phyloP scores from a whole-genome alignment of 1,284 basidiomycete species.

The Trametes sp. region DNA sequence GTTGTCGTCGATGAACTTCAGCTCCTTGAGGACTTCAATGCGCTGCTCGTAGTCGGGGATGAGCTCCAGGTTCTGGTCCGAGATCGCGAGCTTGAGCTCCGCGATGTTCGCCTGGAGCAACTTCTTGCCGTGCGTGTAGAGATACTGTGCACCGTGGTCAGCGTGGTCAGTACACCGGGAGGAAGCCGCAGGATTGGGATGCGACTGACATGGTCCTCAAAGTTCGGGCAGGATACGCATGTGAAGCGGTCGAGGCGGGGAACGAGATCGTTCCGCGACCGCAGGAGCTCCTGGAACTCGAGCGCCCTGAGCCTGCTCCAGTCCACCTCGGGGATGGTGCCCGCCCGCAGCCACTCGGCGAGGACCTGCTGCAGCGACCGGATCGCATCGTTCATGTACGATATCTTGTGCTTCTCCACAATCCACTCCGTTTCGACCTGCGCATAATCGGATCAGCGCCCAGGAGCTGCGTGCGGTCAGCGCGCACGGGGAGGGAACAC shows the following conservation, averaged over 20 bases:
- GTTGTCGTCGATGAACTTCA: conserved; percentile 94
- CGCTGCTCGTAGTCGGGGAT: conserved; percentile 98
- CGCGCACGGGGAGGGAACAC: not conserved
- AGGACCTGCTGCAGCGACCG: conserved; percentile 56
- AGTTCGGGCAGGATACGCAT: conserved; percentile 70
- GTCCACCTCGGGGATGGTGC: conserved; percentile 76
- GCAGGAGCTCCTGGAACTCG: conserved; percentile 91
- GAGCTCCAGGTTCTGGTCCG: conserved; percentile 96
- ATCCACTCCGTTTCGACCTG: conserved; percentile 80
- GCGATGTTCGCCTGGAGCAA: conserved; percentile 77
- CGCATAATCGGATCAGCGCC: conserved; percentile 13
- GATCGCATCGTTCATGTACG: conserved; percentile 64
- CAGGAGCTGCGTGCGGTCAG: not conserved
- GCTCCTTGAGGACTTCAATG: conserved; percentile 88
- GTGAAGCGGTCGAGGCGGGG: conserved; percentile 52
- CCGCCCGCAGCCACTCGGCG: conserved; percentile 60
- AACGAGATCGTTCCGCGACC: conserved; percentile 61
- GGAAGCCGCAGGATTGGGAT: no score
- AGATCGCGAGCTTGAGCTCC: conserved; percentile 80
- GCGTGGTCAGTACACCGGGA: not conserved
- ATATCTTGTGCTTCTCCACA: conserved; percentile 69
- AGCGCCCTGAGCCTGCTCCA: conserved; percentile 87
- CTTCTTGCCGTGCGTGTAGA: conserved; percentile 74
- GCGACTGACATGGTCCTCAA: conserved; percentile 69
- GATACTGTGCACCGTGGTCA: conserved; percentile 15